Base-by-base conservation (phyloP, 495 filamentous ascomycete species). In the Lasiosphaeriaceae sp. region DNA sequence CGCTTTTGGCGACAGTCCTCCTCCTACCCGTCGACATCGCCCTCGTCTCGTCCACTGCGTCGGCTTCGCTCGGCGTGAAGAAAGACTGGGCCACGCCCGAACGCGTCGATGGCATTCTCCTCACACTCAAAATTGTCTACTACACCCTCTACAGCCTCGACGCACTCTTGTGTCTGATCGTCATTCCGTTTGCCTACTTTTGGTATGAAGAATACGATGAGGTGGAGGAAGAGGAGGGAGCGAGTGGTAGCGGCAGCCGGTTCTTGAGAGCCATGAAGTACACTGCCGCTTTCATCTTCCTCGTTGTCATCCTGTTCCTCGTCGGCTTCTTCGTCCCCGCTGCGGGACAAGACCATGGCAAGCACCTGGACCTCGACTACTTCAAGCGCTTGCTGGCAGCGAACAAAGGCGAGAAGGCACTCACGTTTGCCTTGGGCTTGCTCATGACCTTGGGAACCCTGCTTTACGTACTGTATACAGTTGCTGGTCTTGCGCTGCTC, bases 181-280 rank as follows among this genome's bases (percentile, higher is more conserved):
- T 96, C 19, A 85, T 96, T 19, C 94, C 94, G 1, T 99, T 99
- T 67, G 86, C 91, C 12, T 99, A 97, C 74, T 99, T 99, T 73
- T 96, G 86, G 85, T 96, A 95, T 59, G 94, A 99, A 73, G 95
- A 97, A 71, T 94, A 95, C 64, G 89, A 93, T 63, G 87, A 96
- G 74, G 87, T 89, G 50, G 89, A 89, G 31, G 76, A 82, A 20
- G 88, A 95, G 55, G 81, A 89, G 22, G 88, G 89, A 14, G 82
- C 79, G n/a, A 86, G 90, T 67, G 86, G 85, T 6, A 59, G 85
- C 48, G 83, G 78, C 3, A 76, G 81, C 57, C 80, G 89, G 24
- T 74, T 96, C 56, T 91, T 86, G 85, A 83, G 84, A 11, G 90
- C 94, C 29, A 73, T 90, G 61, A 97, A 96, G 73, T 97, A 97